A percentile compares a stretch with the other conserved stretches of the same genome.
These are phyloP conservation scores for Hygrophila difformis DNA, from an alignment of 257 asterid genomes.

Conservation along the genomic window DNA sequence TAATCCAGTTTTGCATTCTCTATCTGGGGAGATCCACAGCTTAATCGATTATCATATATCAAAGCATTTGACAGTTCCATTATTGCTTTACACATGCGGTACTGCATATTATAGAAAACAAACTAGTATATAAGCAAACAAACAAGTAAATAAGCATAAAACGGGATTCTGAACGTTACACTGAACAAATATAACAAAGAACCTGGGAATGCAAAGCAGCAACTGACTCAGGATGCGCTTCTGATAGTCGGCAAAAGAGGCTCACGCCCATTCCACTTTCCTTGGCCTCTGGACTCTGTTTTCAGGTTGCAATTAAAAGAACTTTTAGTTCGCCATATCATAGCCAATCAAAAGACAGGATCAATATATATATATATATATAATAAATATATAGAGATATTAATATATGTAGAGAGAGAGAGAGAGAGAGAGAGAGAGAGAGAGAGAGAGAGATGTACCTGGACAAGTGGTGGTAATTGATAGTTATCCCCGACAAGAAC, in stretches of 20 bases:
- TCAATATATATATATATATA: too few relatives aligned
- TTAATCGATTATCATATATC: slow-evolving; percentile 82
- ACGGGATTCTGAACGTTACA: neutral
- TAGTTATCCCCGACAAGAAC: slow-evolving; percentile 99
- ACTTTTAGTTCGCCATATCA: slow-evolving; percentile 15
- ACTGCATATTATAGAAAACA: slow-evolving; percentile 52
- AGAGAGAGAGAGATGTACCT: slow-evolving; percentile 38
- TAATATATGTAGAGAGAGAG: too few relatives aligned
- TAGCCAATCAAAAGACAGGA: slow-evolving; percentile 16
- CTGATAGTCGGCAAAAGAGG: slow-evolving; percentile 93
- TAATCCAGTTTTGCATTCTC: slow-evolving; percentile 65
- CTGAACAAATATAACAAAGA: slow-evolving; percentile 6
- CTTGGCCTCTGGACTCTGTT: slow-evolving; percentile 89
- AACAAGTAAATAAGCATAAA: neutral
- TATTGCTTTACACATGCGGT: slow-evolving; percentile 86
- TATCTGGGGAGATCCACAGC: slow-evolving; percentile 79
- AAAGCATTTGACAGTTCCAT: slow-evolving; percentile 92
- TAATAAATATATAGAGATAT: too few relatives aligned
- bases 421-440: too few relatives aligned
- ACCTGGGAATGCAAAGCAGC: slow-evolving; percentile 95
- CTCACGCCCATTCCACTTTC: slow-evolving; percentile 87
- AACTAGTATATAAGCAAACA: slow-evolving; percentile 5
- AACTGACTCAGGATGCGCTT: slow-evolving; percentile 96
- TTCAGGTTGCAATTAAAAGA: slow-evolving; percentile 20
- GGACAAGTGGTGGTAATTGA: slow-evolving; percentile 97